phyloP scores from a whole-genome alignment of 2,329 filamentous ascomycete genomes.

The Juglanconis sp. region DNA sequence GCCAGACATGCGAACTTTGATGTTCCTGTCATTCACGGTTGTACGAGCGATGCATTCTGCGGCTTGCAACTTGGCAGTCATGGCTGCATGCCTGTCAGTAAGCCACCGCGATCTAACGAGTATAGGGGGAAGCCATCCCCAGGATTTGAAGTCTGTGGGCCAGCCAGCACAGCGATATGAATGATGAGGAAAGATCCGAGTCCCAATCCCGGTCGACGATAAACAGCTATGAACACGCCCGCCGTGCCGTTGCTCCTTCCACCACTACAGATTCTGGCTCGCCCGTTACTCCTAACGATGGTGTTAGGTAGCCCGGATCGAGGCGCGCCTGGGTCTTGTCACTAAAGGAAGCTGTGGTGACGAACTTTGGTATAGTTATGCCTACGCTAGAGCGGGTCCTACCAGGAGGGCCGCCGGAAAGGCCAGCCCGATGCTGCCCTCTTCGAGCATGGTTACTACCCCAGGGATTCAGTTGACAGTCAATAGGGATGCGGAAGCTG shows the following conservation, averaged over 20 bases:
- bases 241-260: too few relatives aligned
- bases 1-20: neutral
- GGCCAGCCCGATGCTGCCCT: too few relatives aligned
- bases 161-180: too few relatives aligned
- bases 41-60: neutral
- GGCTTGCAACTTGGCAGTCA: neutral
- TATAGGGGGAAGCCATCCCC: neutral
- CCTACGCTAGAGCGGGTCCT: neutral
- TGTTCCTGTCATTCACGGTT: slow-evolving; percentile 5
- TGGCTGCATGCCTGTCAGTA: slow-evolving; percentile 8
- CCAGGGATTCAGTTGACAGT: neutral
- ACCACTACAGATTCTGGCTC: neutral
- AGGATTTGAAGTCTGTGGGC: neutral
- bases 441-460: neutral
- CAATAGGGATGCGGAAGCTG: neutral
- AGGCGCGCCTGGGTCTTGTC: neutral
- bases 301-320: neutral
- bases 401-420: neutral
- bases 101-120: slow-evolving; percentile 2
- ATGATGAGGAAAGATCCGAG: too few relatives aligned
- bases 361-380: neutral
- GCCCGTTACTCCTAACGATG: too few relatives aligned
- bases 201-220: too few relatives aligned
- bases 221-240: too few relatives aligned
- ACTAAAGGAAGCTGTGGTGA: neutral